Conservation (phyloP, 139 green algal species). For the Raphidocelis subcapitata region DNA sequence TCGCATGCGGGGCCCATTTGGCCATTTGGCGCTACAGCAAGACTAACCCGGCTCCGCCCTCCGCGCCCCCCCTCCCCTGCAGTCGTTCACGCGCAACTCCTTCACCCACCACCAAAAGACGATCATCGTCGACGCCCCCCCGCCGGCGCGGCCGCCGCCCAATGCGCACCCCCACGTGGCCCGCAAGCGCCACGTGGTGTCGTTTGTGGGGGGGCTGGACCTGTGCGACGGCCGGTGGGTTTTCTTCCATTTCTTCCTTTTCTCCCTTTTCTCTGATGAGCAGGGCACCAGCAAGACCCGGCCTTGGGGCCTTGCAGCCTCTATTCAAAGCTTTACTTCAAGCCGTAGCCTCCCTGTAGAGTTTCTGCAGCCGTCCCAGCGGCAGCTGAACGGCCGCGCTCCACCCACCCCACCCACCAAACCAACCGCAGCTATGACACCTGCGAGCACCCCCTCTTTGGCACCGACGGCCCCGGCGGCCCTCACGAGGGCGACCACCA, state of each 20-base stretch:
- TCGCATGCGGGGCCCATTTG: too few species aligned
- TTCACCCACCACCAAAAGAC: slow-evolving; percentile 69
- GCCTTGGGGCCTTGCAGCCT: too few species aligned
- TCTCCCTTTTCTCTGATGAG: too few species aligned
- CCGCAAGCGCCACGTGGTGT: slow-evolving; percentile 21
- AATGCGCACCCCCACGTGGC: too few species aligned
- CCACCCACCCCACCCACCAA: too few species aligned
- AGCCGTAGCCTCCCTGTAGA: too few species aligned
- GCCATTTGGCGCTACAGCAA: too few species aligned
- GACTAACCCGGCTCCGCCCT: too few species aligned
- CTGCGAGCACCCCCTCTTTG: slow-evolving; percentile 39
- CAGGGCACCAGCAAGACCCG: not conserved
- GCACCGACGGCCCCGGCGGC: slow-evolving; percentile 17
- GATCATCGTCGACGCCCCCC: slow-evolving; percentile 37
- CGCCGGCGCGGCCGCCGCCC: not conserved
- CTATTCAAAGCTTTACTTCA: too few species aligned
- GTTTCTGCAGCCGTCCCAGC: too few species aligned
- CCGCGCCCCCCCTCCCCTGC: not conserved
- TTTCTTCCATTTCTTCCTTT: too few species aligned
- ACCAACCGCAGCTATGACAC: not conserved
- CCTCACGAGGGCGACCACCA: slow-evolving; percentile 48
- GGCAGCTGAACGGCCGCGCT: too few species aligned
- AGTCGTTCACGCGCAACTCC: slow-evolving; percentile 26
- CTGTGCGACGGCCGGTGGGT: slow-evolving; percentile 56
- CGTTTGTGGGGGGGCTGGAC: slow-evolving; percentile 65